These are phyloP conservation scores for Magnolia sinica DNA, from an alignment of 164 flowering plant genomes.

Conservation along the genomic window DNA sequence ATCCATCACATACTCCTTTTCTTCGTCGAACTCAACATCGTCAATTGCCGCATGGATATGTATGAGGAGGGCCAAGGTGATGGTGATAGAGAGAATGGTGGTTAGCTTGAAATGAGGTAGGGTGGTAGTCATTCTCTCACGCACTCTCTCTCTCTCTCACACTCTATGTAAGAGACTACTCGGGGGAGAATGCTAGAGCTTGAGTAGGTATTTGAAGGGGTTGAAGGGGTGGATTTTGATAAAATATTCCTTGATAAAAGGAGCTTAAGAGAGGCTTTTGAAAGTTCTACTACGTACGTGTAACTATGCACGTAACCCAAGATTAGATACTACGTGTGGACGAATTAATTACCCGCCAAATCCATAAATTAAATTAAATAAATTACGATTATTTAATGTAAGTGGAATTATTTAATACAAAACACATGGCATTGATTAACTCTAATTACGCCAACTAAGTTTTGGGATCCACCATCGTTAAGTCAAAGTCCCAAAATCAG, in stretches of 20 bases:
- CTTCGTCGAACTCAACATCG: slow-evolving; percentile 17
- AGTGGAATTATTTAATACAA: no score
- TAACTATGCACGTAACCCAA: neutral
- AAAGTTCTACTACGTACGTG: neutral
- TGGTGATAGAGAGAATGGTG: slow-evolving; percentile 19
- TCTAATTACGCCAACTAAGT: no score
- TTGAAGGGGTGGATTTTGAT: slow-evolving; percentile 6
- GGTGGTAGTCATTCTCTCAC: slow-evolving; percentile 17
- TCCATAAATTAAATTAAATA: no score
- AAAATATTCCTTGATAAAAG: slow-evolving; percentile 5
- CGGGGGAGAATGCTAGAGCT: neutral
- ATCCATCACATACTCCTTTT: slow-evolving; percentile 19
- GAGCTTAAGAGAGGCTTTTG: neutral
- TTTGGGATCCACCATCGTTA: no score
- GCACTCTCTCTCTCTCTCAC: neutral
- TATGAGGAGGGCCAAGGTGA: slow-evolving; percentile 14
- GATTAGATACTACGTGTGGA: no score
- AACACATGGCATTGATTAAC: no score
- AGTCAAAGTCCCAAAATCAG: no score
- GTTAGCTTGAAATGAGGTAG: slow-evolving; percentile 6
- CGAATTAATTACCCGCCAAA: neutral
- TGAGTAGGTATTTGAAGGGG: slow-evolving; percentile 10
- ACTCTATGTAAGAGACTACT: neutral
- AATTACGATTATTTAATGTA: no score
- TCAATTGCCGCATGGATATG: neutral